Evolutionary conservation across 2,329 filamentous ascomycete genomes (phyloP).

Genomic region (Talaromyces sp.): DNA sequence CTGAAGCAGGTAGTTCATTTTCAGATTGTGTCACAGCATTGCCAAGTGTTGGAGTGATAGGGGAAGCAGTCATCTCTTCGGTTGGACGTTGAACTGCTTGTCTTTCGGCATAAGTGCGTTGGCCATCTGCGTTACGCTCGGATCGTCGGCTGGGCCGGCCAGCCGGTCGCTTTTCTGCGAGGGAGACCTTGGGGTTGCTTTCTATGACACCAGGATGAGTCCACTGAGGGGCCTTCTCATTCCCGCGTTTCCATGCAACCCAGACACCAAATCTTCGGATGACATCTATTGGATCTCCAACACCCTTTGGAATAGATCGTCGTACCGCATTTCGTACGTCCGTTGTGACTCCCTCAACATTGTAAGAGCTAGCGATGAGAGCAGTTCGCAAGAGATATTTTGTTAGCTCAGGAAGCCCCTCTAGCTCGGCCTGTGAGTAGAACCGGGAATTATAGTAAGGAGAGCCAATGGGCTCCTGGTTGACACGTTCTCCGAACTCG

Average conservation of each 20-base stretch:
- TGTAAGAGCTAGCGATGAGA: slow-evolving; percentile 61
- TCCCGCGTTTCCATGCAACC: slow-evolving; percentile 69
- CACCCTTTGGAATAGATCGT: slow-evolving; percentile 64
- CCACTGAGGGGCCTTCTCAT: slow-evolving; percentile 64
- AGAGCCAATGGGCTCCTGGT: slow-evolving; percentile 54
- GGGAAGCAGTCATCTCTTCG: slow-evolving; percentile 26
- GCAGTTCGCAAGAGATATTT: slow-evolving; percentile 66
- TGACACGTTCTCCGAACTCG: slow-evolving; percentile 59
- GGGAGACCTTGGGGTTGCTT: slow-evolving; percentile 51
- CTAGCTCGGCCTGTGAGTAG: slow-evolving; percentile 65
- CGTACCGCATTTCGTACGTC: slow-evolving; percentile 63
- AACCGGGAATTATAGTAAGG: slow-evolving; percentile 62
- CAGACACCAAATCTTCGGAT: slow-evolving; percentile 65
- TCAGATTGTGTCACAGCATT: slow-evolving; percentile 27
- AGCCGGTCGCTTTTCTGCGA: slow-evolving; percentile 58
- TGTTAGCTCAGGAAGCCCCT: slow-evolving; percentile 61
- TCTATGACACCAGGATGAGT: slow-evolving; percentile 60
- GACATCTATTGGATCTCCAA: slow-evolving; percentile 63
- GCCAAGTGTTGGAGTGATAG: slow-evolving; percentile 18
- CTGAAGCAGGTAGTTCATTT: slow-evolving; percentile 26
- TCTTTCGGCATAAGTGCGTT: slow-evolving; percentile 45
- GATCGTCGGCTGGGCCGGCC: slow-evolving; percentile 58
- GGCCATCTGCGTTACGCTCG: slow-evolving; percentile 54
- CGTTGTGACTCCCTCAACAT: slow-evolving; percentile 61
- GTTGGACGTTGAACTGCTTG: slow-evolving; percentile 40